Evolutionary conservation across 768 basidiomycete species (phyloP), one percentile per base, ranked within the genome.

Genomic region (Agaricus subrufescens): DNA sequence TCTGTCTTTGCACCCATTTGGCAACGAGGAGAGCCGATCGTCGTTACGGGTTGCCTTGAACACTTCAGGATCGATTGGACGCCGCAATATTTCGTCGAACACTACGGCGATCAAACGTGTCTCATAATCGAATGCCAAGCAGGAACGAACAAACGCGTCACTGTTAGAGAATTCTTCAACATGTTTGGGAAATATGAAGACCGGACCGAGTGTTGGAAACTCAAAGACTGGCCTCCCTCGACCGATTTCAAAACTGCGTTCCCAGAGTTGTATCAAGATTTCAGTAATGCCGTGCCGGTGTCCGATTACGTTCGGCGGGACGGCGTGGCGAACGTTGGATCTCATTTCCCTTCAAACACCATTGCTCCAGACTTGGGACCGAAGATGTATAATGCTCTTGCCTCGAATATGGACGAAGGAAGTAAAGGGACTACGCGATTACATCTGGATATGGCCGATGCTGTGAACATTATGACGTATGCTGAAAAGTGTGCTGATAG

Each of bases 381-480:
- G 1, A 97, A 96, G 72, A 89, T 95, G 91, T 97, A 97, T 71
- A 94, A 92, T 60, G 91, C 94, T 0, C 85, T 92, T 73, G 84
- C 85, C 9, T 88, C 87, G 3, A 79, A 75, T 40, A 85, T 89
- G 62, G 67, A 70, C 3, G 67, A 74, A 30, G 87, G 87, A 3
- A 89, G 84, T 65, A 87, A 89, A 62, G 94, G 94, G 1, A 86
- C 91, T 23, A 97, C 94, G 9, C 77, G 91, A 56, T 71, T 97
- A 50, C 95, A 97, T 62, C 93, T 96, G 91, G 92, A 93, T 69
- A 91, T 94, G 83, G 90, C 90, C 0, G 94, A 94, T 63, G 94
- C 95, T 4, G 73, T 97, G 58, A 98, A 98, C 67, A 80, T 98
- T 58, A 91, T 97, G 89, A 80, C 91, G 1, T 85, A 84, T 65